phyloP scores from a whole-genome alignment of 306 rosid species.

The Heteromeles arbutifolia region DNA sequence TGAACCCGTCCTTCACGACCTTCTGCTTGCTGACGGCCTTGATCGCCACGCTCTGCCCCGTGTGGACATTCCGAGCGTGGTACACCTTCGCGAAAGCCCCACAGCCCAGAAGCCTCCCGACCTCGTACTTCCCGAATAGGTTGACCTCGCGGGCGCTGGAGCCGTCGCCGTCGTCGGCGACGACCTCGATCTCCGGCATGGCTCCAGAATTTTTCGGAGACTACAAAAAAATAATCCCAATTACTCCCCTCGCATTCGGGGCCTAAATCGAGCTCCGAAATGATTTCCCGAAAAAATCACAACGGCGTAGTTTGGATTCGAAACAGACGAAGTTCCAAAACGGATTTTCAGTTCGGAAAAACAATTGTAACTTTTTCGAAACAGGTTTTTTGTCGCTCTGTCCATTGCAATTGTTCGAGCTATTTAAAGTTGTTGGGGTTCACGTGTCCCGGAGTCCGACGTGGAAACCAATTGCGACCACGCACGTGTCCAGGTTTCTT shows the following conservation, averaged over 20 bases:
- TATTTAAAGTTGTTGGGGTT: not conserved
- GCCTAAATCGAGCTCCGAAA: not conserved
- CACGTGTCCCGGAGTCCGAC: not conserved
- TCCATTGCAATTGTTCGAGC: not conserved
- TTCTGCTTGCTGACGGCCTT: slow-evolving; percentile 62
- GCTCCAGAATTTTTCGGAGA: not conserved
- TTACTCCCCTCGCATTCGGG: not conserved
- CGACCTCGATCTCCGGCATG: slow-evolving; percentile 20
- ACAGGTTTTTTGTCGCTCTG: not conserved
- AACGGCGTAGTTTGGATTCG: not conserved
- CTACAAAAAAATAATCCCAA: not conserved
- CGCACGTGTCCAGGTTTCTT: not conserved
- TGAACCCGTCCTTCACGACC: slow-evolving; percentile 26
- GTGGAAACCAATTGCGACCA: not conserved
- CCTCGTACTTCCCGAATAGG: slow-evolving; percentile 50
- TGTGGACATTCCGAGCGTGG: slow-evolving; percentile 42
- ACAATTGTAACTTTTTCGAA: not conserved
- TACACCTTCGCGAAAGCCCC: slow-evolving; percentile 86
- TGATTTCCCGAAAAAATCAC: too few species aligned
- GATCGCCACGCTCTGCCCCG: slow-evolving; percentile 62
- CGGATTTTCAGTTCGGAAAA: not conserved
- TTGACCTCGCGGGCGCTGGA: not conserved
- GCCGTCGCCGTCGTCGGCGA: not conserved
- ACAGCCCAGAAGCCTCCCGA: slow-evolving; percentile 44
- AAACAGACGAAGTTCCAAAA: not conserved